Base-by-base conservation (phyloP, 768 basidiomycete species). In the Chalciporus chontae region DNA sequence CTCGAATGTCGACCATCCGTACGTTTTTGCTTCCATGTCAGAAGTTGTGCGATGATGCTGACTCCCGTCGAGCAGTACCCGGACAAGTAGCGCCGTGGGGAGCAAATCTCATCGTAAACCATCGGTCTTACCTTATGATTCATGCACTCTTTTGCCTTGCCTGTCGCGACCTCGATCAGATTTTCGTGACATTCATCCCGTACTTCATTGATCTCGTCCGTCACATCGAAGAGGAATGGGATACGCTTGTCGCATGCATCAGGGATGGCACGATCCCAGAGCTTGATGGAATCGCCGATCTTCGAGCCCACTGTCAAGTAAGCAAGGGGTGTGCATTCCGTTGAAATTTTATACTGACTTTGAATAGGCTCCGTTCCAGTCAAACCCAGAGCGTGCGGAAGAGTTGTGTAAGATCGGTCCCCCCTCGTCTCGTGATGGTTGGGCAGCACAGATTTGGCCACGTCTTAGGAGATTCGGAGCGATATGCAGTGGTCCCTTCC, bases 61-160 rank as follows among this genome's bases (percentile, higher is more conserved):
- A 21, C 10, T 5, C 17, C 8, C 14, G 9, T 17, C 5, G 15
- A 3, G 7, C 34, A 60, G 59, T 46, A 27, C 52, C 47, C 10
- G 24, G 34, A 4, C 49, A 53, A 14, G 48, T 50, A 3, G 41
- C 51, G 6, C 53, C 54, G 2, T 50, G 47, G 38, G 56, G 47
- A 5, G 47, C 56, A 5, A 39, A n/a, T 29, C 34, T 54, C 38
- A 50, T 58, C 13, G 41, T 31, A 3, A 31, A 56, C 31, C 52
- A 55, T 32, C 36, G 34, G n/a, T 54, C 55, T 5, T 57, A 55
- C 23, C 38, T 62, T 10, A 21, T 50, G 18, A 53, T 59, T 8
- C 53, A 62, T 5, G 53, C 32, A 4, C 40, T 62, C 40, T 62
- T 62, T 41, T 52, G 40, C 19, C 55, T 62, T 26, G 34, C 37